phyloP scores from a whole-genome alignment of 2,329 filamentous ascomycete species.

The Aspergillus quadrilineatus region DNA sequence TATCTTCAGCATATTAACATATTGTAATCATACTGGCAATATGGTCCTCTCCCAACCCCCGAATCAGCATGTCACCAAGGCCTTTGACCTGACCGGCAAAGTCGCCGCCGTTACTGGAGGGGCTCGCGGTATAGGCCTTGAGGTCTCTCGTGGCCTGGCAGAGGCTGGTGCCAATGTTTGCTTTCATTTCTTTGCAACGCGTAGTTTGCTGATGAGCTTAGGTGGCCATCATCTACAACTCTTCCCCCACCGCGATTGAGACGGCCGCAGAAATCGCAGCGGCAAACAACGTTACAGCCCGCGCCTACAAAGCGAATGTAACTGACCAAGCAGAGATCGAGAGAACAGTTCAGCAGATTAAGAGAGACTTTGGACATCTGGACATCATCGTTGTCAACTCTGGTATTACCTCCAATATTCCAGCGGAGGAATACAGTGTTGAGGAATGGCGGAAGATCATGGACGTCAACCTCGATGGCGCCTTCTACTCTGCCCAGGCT shows the following conservation, averaged over 20 bases:
- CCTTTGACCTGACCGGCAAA: slow-evolving; percentile 29
- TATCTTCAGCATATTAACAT: too few relatives aligned
- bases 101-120: slow-evolving; percentile 29
- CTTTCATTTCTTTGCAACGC: slow-evolving; percentile 2
- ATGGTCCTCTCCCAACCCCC: slow-evolving; percentile 25
- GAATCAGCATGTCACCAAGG: slow-evolving; percentile 24
- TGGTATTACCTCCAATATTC: slow-evolving; percentile 28
- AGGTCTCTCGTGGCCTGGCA: slow-evolving; percentile 38
- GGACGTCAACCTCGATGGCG: slow-evolving; percentile 39
- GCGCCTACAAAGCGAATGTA: slow-evolving; percentile 37
- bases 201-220: slow-evolving; percentile 1
- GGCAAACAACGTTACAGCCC: slow-evolving; percentile 26
- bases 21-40: too few relatives aligned
- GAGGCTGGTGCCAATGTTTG: slow-evolving; percentile 39
- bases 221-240: slow-evolving; percentile 33
- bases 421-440: slow-evolving; percentile 38
- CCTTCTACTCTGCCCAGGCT: slow-evolving; percentile 39
- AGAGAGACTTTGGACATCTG: slow-evolving; percentile 43
- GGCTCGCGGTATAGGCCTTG: slow-evolving; percentile 37
- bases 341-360: slow-evolving; percentile 31
- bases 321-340: slow-evolving; percentile 30
- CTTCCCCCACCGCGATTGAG: slow-evolving; percentile 23
- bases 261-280: slow-evolving; percentile 28
- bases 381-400: slow-evolving; percentile 50
- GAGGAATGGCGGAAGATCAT: slow-evolving; percentile 42